phyloP scores from a whole-genome alignment of 2,329 filamentous ascomycete species.

The Knufia fluminis region DNA sequence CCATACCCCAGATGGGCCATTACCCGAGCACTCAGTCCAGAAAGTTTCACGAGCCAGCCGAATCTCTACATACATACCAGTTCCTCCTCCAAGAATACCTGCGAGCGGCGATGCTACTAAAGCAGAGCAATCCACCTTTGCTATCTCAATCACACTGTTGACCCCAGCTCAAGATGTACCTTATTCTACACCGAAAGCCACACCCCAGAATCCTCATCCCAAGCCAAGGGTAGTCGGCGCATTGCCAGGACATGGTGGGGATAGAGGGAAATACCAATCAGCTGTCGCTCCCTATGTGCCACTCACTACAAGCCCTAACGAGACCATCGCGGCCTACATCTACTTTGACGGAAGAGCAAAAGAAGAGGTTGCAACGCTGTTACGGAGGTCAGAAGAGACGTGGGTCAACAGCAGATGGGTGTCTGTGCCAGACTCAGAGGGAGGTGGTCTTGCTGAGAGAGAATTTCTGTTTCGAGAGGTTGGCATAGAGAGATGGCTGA shows the following conservation, averaged over 20 bases:
- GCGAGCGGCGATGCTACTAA: constrained; percentile 56
- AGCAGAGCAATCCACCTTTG: constrained; percentile 89
- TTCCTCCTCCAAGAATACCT: constrained; percentile 74
- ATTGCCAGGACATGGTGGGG: constrained; percentile 46
- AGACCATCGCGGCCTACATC: constrained; percentile 97
- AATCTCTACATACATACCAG: constrained; percentile 95
- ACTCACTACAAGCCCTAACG: constrained; percentile 84
- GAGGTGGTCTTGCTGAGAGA: constrained; percentile 86
- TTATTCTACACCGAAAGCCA: constrained; percentile 80
- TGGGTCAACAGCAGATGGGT: constrained; percentile 99
- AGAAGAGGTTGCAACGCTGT: constrained; percentile 89
- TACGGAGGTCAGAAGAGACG: constrained; percentile 88
- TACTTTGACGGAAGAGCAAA: constrained; percentile 95
- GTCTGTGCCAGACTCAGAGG: constrained; percentile 80
- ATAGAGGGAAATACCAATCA: constrained; percentile 45
- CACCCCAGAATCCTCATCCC: constrained; percentile 65
- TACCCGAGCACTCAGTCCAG: constrained; percentile 89
- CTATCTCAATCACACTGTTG: constrained; percentile 92
- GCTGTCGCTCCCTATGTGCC: constrained; percentile 78
- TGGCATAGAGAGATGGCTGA: constrained; percentile 89
- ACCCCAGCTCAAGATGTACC: constrained; percentile 82
- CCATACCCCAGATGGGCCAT: constrained; percentile 68
- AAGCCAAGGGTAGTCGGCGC: constrained; percentile 72
- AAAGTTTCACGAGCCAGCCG: constrained; percentile 83
- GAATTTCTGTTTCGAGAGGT: constrained; percentile 97